Evolutionary conservation across 768 basidiomycete genomes (phyloP), one percentile per base, ranked within the genome.

Genomic region (Calocera viscosa): DNA sequence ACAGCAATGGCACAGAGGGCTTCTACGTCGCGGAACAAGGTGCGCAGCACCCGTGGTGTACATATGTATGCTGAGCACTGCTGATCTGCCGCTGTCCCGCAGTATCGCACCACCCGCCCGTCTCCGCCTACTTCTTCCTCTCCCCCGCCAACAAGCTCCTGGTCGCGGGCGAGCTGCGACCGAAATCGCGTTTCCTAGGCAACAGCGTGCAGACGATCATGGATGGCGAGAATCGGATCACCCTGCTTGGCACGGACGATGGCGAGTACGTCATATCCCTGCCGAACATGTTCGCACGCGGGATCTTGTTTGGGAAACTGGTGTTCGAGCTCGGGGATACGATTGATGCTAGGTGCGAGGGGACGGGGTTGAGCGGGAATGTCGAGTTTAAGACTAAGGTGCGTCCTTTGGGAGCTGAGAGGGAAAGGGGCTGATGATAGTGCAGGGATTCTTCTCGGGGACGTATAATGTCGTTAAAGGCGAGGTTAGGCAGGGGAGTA

Each of bases 341-440:
- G 35, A 93, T 91, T 71, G 82, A 80, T 8, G 91, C 92, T 67
- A 86, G 85, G 79, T 94, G 93, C 78, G 87, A 90, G 72, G 85
- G 85, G 72, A 84, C 85, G 49, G 85, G 85, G 22, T 75, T 91
- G 69, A 78, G 75, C 53, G 90, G 89, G 68, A 93, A 95, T 73
- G 78, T 98, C 38, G 93, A 97, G 71, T 99, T 98, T 81, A 98
- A 97, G 82, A 94, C 94, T 41, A 98, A 96, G 85, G 92, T 90
- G 64, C 63, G 78, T 70, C 5, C 10, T 30, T 28, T 26, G 14
- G n/a, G 10, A 32, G 26, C 5, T 63, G 8, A 47, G 8, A 64
- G 12, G 49, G 26, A 19, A 12, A n/a, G 24, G 28, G 34, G 35
- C 64, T 35, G 24, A 26, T 10, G 35, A 41, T 19, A 17, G 16